Evolutionary conservation across 148 eudicot genomes (phyloP), one percentile per base, ranked within the genome.

Genomic region (Rhododendron vialii): DNA sequence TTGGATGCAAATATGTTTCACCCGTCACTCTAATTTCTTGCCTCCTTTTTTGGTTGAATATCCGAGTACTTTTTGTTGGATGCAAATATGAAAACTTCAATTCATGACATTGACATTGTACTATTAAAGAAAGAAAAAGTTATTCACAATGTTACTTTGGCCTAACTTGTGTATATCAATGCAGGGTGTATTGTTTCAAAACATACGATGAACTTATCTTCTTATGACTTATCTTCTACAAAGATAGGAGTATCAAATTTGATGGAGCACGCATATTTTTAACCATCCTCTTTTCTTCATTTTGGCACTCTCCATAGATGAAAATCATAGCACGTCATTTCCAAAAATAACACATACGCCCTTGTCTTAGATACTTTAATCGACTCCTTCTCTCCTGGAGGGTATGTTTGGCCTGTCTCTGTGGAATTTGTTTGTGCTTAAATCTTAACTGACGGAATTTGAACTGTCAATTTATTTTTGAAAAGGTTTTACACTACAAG

Each of bases 401-500:
- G 75, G 36, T 69, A 74, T 17, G 17, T 33, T 20, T 74, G 45
- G 41, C 45, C 36, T 74, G 43, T 35, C 78, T 74, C 10, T 13
- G 20, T 33, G 33, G 77, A 67, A 26, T 7, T 67, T 67, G 18
- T 69, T 74, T 15, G 78, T 43, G 45, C 63, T 78, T 67, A 35
- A 59, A 78, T 57, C 36, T 69, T 67, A n/a, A 36, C 86, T 48
- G 35, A 84, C 65, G 84, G 13, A 87, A 48, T 51, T 33, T 78
- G n/a, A 33, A 83, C 28, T 61, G 12, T 5, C 73, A 7, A 22
- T 69, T 28, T 28, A 1, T 30, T 33, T 85, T 88, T 57, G 84
- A 17, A 82, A 76, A 69, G 98, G 91, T 94, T 15, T 84, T 96
- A 88, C 97, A 96, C 84, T 96, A 94, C 88, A 96, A 96, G 90